Conservation (phyloP, 1,284 basidiomycete genomes). For the Ustilago esculenta region DNA sequence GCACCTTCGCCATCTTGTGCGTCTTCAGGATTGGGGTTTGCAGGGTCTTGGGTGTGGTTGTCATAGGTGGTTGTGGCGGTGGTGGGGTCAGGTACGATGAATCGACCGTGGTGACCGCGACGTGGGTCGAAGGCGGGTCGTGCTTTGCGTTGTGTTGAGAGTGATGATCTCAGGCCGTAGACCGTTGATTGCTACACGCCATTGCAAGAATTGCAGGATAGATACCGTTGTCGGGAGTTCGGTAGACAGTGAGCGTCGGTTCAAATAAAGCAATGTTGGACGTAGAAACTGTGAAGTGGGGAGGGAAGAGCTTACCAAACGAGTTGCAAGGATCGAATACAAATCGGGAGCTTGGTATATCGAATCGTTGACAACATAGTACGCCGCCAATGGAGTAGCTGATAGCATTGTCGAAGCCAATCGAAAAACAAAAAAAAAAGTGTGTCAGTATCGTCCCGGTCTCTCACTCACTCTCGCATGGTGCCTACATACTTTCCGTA, state of each 20-base stretch:
- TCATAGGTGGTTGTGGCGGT: background rate
- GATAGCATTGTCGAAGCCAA: too few relatives aligned
- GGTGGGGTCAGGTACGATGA: slow-evolving; percentile 39
- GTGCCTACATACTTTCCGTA: slow-evolving; percentile 22
- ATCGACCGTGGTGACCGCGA: slow-evolving; percentile 56
- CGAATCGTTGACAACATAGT: slow-evolving; percentile 61
- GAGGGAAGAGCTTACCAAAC: slow-evolving; percentile 41
- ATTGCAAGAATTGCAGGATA: too few relatives aligned
- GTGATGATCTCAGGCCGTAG: slow-evolving; percentile 36
- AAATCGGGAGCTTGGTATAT: slow-evolving; percentile 63
- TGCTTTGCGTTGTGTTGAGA: slow-evolving; percentile 40
- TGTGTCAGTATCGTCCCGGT: too few relatives aligned
- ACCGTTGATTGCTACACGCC: slow-evolving; percentile 54
- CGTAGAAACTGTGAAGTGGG: background rate
- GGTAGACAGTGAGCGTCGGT: too few relatives aligned
- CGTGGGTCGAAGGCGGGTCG: slow-evolving; percentile 52
- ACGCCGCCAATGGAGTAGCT: slow-evolving; percentile 50
- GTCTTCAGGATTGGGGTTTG: background rate
- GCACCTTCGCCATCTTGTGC: slow-evolving; percentile 6
- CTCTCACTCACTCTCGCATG: too few relatives aligned
- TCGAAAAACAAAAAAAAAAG: too few relatives aligned
- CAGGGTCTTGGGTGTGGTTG: background rate
- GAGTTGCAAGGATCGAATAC: slow-evolving; percentile 52
- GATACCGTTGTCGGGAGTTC: too few relatives aligned
- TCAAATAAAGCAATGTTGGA: too few relatives aligned